Evolutionary conservation across 805 yeast species (phyloP).

Genomic region (Monosporozyma yasuniensis): DNA sequence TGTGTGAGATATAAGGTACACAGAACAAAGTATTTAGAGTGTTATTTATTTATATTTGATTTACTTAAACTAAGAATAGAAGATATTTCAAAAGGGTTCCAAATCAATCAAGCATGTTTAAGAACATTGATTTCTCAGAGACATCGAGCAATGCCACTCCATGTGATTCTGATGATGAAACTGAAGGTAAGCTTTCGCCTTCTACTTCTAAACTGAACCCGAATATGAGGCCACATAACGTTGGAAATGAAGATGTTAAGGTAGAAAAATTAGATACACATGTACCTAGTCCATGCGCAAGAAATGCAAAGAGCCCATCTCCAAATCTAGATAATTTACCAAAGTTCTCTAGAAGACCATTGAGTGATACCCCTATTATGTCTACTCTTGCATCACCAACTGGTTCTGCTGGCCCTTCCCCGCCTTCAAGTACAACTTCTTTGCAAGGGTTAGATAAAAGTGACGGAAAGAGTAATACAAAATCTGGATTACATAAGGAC

Average conservation of each 20-base stretch:
- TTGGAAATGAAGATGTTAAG: background rate
- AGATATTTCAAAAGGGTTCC: background rate
- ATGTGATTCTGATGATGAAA: slow-evolving; percentile 6
- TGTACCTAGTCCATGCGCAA: background rate
- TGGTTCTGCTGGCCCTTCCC: slow-evolving; percentile 26
- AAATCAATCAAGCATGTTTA: slow-evolving; percentile 3
- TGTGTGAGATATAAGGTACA: background rate
- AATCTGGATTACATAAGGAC: background rate
- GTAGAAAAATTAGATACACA: background rate
- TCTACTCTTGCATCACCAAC: slow-evolving; percentile 50
- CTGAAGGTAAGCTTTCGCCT: slow-evolving; percentile 3
- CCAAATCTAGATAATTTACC: slow-evolving; percentile 29
- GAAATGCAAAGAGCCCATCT: slow-evolving; percentile 1
- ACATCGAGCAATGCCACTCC: slow-evolving; percentile 3
- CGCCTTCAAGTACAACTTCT: slow-evolving; percentile 16
- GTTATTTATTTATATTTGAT: background rate
- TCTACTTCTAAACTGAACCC: background rate
- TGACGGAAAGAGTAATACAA: background rate
- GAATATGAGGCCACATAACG: background rate
- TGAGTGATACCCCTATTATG: slow-evolving; percentile 65
- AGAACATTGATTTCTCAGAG: slow-evolving; percentile 4
- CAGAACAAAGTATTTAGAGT: background rate
- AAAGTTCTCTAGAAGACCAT: slow-evolving; percentile 60
- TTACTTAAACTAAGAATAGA: background rate
- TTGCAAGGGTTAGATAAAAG: background rate